Conservation (phyloP, 352 stramenopile genomes). For the Globisporangium rhizosaccharum region DNA sequence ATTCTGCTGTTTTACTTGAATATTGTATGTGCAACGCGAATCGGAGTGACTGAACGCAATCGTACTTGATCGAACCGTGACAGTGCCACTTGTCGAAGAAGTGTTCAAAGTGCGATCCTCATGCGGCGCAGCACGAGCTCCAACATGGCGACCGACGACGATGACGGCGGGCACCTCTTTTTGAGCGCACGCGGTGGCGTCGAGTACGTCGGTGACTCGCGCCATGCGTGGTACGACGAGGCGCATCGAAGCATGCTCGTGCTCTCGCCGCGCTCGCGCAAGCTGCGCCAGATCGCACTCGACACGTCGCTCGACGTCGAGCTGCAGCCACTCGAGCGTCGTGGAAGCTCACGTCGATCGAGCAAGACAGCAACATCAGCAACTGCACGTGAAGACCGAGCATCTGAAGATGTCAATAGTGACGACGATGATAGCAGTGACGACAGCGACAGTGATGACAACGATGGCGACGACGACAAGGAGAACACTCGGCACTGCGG, state of each 20-base stretch:
- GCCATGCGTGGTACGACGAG: slow-evolving; percentile 48
- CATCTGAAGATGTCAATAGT: no score
- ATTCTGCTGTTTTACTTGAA: no score
- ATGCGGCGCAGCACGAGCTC: background rate
- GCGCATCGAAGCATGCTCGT: slow-evolving; percentile 50
- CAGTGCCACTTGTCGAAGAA: background rate
- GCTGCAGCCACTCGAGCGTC: background rate
- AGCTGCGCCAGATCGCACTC: slow-evolving; percentile 43
- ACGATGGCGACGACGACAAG: slow-evolving; percentile 1
- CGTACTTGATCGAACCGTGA: background rate
- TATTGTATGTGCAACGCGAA: no score
- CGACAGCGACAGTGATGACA: slow-evolving; percentile 6
- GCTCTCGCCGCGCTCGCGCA: slow-evolving; percentile 22
- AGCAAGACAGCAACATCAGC: no score
- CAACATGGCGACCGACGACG: slow-evolving; percentile 19
- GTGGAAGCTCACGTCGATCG: background rate
- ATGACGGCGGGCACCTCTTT: slow-evolving; percentile 63
- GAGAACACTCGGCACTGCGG: slow-evolving; percentile 4
- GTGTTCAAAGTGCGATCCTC: background rate
- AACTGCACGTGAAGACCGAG: no score
- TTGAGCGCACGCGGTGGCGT: slow-evolving; percentile 40
- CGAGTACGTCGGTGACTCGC: slow-evolving; percentile 28
- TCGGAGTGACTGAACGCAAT: background rate
- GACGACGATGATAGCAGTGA: background rate
- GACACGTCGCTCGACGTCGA: slow-evolving; percentile 17